phyloP scores from a whole-genome alignment of 352 stramenopile genomes.

The Phytopythium oedochilum region DNA sequence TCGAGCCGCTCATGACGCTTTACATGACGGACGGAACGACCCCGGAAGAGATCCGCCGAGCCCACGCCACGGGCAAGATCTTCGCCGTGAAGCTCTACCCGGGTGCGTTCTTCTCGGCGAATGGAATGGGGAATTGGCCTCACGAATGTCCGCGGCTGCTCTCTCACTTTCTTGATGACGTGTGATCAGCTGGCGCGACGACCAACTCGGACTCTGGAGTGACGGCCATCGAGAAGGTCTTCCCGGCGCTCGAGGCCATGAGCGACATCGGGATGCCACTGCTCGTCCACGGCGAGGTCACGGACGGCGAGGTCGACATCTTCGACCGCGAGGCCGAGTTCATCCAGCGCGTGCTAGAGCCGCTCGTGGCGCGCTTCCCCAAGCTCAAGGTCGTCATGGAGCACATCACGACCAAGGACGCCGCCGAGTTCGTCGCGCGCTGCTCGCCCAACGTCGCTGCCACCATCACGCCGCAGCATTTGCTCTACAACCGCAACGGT shows the following conservation, averaged over 20 bases:
- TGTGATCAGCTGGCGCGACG: conserved; percentile 87
- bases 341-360: conserved; percentile 94
- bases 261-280: conserved; percentile 89
- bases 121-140: too few relatives aligned
- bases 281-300: conserved; percentile 97
- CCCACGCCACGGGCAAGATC: conserved; percentile 86
- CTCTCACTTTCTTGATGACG: too few relatives aligned
- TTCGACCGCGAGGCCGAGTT: conserved; percentile 98
- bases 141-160: too few relatives aligned
- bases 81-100: conserved; percentile 98
- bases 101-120: too few relatives aligned
- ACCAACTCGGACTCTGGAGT: conserved; percentile 98
- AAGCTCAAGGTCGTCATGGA: conserved; percentile 99
- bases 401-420: conserved; percentile 98
- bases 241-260: conserved; percentile 80
- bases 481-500: conserved; percentile 99
- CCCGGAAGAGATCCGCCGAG: conserved; percentile 93
- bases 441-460: conserved; percentile 91
- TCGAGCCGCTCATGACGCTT: conserved; percentile 96
- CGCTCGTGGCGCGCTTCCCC: conserved; percentile 91
- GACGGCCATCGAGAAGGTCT: conserved; percentile 94
- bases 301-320: conserved; percentile 92
- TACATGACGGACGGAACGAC: conserved; percentile 99
- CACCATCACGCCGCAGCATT: conserved; percentile 98
- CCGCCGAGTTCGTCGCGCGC: conserved; percentile 92